A percentile compares a stretch with the other conserved stretches of the same genome.
phyloP scores from a whole-genome alignment of 1,284 basidiomycete genomes.

The Phlebopus sp. region DNA sequence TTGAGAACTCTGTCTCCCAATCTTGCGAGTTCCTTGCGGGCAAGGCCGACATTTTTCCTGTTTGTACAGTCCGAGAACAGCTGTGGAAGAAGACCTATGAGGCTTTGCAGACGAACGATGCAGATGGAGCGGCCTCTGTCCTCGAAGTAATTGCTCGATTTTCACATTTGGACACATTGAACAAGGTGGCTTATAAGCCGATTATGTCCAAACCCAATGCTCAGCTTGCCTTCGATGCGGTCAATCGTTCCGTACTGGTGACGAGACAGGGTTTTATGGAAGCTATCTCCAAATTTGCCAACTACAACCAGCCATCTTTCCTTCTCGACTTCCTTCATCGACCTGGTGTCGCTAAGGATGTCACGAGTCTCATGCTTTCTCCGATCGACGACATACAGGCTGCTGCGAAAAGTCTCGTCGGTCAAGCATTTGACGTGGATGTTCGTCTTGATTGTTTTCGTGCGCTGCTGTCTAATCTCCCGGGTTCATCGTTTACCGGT shows the following conservation, averaged over 20 bases:
- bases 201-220: conserved; percentile 35
- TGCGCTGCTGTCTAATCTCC: conserved; percentile 64
- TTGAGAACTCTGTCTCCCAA: conserved; percentile 37
- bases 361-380: conserved; percentile 74
- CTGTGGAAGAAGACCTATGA: conserved; percentile 72
- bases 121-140: conserved; percentile 54
- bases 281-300: conserved; percentile 59
- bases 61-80: conserved; percentile 47
- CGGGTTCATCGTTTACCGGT: conserved; percentile 66
- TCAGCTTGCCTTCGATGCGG: conserved; percentile 39
- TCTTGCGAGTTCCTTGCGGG: conserved; percentile 40
- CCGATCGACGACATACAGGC: conserved; percentile 73
- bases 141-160: conserved; percentile 55
- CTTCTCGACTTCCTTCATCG: conserved; percentile 52
- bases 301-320: conserved; percentile 50
- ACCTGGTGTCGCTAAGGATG: conserved; percentile 51
- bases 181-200: conserved; percentile 46
- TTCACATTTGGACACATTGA: conserved; percentile 66
- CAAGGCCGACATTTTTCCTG: conserved; percentile 20
- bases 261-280: conserved; percentile 64
- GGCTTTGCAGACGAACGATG: conserved; percentile 54
- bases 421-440: conserved; percentile 83
- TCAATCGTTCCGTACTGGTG: conserved; percentile 57
- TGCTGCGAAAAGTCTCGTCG: conserved; percentile 72
- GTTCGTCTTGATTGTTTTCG: conserved; percentile 84